phyloP scores from a whole-genome alignment of 2,329 filamentous ascomycete genomes.

The Colletotrichum aenigma region DNA sequence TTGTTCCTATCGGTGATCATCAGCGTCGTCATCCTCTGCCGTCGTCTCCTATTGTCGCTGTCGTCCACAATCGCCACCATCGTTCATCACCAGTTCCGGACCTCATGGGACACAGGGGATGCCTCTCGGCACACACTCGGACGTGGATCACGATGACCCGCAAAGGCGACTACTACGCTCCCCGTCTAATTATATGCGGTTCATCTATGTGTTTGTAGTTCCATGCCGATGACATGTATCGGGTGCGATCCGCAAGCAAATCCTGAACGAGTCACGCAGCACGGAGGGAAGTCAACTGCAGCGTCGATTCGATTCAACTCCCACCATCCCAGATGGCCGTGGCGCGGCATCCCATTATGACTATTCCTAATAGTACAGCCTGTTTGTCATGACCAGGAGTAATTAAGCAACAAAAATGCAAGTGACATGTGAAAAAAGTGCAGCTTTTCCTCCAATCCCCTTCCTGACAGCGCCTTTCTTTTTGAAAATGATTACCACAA shows the following conservation, averaged over 20 bases:
- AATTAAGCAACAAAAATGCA: neutral
- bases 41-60: no score
- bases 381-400: neutral
- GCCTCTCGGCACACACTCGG: neutral
- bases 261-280: neutral
- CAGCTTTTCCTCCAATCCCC: neutral
- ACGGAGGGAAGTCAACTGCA: neutral
- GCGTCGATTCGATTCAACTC: fast-evolving
- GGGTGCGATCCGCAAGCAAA: neutral
- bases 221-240: neutral
- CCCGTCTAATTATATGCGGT: neutral
- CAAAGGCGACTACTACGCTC: neutral
- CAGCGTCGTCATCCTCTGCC: neutral
- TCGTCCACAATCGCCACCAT: no score
- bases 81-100: neutral
- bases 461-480: neutral
- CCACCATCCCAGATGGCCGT: neutral
- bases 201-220: neutral
- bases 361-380: neutral
- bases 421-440: neutral
- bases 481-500: neutral
- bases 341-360: neutral
- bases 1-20: neutral
- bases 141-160: fast-evolving
- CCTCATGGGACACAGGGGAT: neutral